A percentile compares a stretch with the other conserved stretches of the same genome.
These are phyloP conservation scores for Sarocladiaceae sp. DNA, from an alignment of 2,329 filamentous ascomycete genomes.

Conservation along the genomic window DNA sequence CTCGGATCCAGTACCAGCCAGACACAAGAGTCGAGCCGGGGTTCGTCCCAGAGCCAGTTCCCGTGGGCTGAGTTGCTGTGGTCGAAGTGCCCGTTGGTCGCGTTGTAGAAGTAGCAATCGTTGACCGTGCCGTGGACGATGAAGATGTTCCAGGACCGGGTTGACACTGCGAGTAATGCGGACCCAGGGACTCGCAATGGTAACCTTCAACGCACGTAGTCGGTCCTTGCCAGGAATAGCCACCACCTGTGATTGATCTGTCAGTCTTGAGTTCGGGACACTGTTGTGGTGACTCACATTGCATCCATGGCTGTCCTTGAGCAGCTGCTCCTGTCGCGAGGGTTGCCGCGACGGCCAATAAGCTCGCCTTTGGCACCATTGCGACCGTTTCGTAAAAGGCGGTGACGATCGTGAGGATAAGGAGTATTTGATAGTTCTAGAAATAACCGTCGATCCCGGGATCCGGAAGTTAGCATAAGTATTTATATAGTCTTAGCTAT, in stretches of 20 bases:
- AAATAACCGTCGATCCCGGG: no score
- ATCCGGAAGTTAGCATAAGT: no score
- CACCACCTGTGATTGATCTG: no score
- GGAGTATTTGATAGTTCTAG: no score
- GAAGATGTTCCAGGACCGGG: not conserved
- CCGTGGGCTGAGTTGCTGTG: no score
- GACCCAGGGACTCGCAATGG: not conserved
- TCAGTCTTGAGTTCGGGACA: no score
- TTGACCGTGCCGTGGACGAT: not conserved
- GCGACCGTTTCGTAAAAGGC: no score
- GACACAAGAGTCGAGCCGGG: constrained; percentile 32
- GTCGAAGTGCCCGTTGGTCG: not conserved
- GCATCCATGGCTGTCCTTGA: not conserved
- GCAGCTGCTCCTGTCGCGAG: not conserved
- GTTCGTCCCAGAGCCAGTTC: not conserved
- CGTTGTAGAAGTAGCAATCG: not conserved
- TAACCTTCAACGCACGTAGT: not conserved
- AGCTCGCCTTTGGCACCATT: no score
- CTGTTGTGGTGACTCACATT: not conserved
- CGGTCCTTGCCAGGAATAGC: not conserved
- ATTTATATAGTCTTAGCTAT: no score
- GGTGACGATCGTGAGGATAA: no score
- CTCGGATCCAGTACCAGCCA: constrained; percentile 52
- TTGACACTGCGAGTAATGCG: not conserved
- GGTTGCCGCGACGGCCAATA: not conserved